These are phyloP conservation scores for Dorcoceras hygrometricum DNA, from an alignment of 257 asterid species.

Conservation along the genomic window DNA sequence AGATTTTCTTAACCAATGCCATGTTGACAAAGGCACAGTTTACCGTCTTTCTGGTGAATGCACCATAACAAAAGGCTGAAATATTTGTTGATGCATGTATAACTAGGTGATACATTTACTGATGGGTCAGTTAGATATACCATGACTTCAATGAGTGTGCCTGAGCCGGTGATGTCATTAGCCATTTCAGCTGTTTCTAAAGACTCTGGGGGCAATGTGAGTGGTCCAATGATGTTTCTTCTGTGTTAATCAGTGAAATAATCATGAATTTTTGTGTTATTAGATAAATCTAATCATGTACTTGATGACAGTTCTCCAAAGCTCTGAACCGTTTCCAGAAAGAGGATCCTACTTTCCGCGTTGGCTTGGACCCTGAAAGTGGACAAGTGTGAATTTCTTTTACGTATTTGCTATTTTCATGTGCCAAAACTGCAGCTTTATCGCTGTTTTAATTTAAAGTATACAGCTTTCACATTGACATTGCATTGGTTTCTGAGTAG, in stretches of 20 bases:
- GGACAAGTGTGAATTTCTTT: slow-evolving; percentile 58
- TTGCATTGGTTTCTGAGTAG: slow-evolving; percentile 50
- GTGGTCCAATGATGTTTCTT: slow-evolving; percentile 25
- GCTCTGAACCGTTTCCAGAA: slow-evolving; percentile 95
- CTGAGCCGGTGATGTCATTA: slow-evolving; percentile 99
- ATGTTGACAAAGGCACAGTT: background rate
- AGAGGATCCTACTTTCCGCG: slow-evolving; percentile 99
- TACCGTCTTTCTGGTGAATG: slow-evolving; percentile 12
- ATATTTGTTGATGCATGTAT: slow-evolving; percentile 23
- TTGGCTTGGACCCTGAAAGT: slow-evolving; percentile 93
- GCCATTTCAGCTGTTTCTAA: slow-evolving; percentile 93
- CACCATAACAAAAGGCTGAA: slow-evolving; percentile 7
- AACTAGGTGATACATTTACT: slow-evolving; percentile 93
- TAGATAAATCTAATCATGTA: slow-evolving; percentile 11
- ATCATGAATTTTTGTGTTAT: slow-evolving; percentile 13
- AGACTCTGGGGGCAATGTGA: slow-evolving; percentile 96
- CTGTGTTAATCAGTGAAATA: slow-evolving; percentile 17
- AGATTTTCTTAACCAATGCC: slow-evolving; percentile 2
- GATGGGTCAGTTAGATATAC: slow-evolving; percentile 93
- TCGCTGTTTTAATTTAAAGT: slow-evolving; percentile 14
- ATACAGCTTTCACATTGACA: slow-evolving; percentile 16
- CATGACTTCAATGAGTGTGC: slow-evolving; percentile 99
- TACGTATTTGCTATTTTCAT: slow-evolving; percentile 8
- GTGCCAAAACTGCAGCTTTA: slow-evolving; percentile 1
- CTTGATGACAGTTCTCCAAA: slow-evolving; percentile 81